A percentile compares a stretch with the other conserved stretches of the same genome.
Conservation (phyloP, 768 basidiomycete species). For the Amanita pseudoporphyria region DNA sequence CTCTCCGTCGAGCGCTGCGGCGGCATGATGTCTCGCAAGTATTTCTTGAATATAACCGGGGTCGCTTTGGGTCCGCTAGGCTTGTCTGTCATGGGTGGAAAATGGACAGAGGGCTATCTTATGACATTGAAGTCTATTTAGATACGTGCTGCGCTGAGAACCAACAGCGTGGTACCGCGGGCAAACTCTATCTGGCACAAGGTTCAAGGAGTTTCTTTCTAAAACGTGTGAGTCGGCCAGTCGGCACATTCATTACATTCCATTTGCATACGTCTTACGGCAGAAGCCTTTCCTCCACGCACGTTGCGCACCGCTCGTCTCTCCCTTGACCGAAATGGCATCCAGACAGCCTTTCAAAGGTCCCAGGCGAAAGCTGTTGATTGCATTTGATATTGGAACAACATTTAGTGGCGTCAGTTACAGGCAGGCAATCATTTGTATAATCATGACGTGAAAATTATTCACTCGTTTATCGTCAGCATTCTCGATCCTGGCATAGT, state of each 20-base stretch:
- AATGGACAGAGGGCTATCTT: too few relatives aligned
- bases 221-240: too few relatives aligned
- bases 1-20: too few relatives aligned
- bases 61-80: too few relatives aligned
- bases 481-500: conserved; percentile 25
- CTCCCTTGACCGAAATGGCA: neutral
- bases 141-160: neutral
- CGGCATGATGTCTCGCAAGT: too few relatives aligned
- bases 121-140: too few relatives aligned
- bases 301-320: neutral
- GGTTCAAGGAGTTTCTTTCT: too few relatives aligned
- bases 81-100: too few relatives aligned
- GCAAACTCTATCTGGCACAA: too few relatives aligned
- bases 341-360: conserved; percentile 30
- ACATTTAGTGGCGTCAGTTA: conserved; percentile 43
- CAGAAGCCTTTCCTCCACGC: neutral
- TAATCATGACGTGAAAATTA: neutral
- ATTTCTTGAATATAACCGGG: too few relatives aligned
- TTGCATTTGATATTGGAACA: conserved; percentile 45
- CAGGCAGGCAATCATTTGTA: conserved; percentile 11
- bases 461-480: conserved; percentile 8
- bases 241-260: too few relatives aligned
- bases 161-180: neutral
- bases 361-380: conserved; percentile 28
- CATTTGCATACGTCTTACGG: neutral